Percentiles rank a stretch among this genome's conserved stretches.
Evolutionary conservation across 352 stramenopile genomes (phyloP).

Genomic region (Thraustochytrium sp.): DNA sequence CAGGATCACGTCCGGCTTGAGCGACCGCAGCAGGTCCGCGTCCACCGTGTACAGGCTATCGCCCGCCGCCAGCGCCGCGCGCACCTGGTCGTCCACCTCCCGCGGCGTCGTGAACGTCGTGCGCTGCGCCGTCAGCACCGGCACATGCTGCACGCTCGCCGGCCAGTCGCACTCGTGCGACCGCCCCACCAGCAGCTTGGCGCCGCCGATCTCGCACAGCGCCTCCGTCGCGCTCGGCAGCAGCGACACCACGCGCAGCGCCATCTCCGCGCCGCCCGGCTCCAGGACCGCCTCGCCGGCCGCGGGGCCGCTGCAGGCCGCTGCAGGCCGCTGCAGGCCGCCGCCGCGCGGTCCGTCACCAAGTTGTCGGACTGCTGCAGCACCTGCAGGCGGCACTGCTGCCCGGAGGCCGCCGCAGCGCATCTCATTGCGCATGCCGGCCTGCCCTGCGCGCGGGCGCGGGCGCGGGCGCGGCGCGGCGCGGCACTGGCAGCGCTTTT

Average conservation of each 20-base stretch:
- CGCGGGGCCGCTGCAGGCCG: too few relatives aligned
- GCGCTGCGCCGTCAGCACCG: constrained; percentile 58
- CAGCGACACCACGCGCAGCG: constrained; percentile 61
- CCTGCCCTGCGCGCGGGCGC: too few relatives aligned
- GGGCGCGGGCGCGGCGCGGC: too few relatives aligned
- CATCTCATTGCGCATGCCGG: too few relatives aligned
- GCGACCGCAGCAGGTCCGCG: constrained; percentile 49
- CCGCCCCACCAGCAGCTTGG: constrained; percentile 58
- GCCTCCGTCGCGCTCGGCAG: constrained; percentile 66
- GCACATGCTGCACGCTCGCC: constrained; percentile 52
- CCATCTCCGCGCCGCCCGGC: too few relatives aligned
- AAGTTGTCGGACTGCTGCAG: too few relatives aligned
- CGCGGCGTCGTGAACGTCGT: constrained; percentile 63
- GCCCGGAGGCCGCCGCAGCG: too few relatives aligned
- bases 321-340: too few relatives aligned
- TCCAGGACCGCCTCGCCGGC: too few relatives aligned
- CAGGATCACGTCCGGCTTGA: constrained; percentile 63
- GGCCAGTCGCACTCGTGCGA: constrained; percentile 70
- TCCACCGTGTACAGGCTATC: constrained; percentile 65
- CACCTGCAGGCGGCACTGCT: too few relatives aligned
- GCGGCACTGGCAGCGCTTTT: too few relatives aligned
- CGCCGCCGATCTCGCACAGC: constrained; percentile 45
- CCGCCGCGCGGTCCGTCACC: too few relatives aligned
- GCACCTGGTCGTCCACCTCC: constrained; percentile 64
- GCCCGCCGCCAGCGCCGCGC: constrained; percentile 53